phyloP scores from a whole-genome alignment of 192 early-diverging fungal genomes.

The Lobulomyces angularis region DNA sequence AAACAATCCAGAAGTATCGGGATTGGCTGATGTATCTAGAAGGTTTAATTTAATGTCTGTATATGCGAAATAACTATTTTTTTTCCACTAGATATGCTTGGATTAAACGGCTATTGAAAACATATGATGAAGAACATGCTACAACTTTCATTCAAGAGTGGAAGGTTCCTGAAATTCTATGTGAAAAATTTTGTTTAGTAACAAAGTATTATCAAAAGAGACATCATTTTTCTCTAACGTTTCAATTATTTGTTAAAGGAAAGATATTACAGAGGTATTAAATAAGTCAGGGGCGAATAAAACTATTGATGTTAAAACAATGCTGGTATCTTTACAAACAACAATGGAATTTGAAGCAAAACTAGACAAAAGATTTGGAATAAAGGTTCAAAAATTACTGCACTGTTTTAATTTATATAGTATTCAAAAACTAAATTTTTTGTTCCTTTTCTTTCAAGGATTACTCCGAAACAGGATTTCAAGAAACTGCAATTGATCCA shows the following conservation, averaged over 20 bases:
- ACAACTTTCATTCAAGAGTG: constrained; percentile 68
- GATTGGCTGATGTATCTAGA: neutral
- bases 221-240: constrained; percentile 7
- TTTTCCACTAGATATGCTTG: constrained; percentile 85
- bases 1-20: constrained; percentile 35
- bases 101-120: constrained; percentile 78
- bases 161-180: constrained; percentile 59
- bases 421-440: constrained; percentile 5
- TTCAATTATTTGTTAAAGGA: constrained; percentile 19
- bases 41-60: neutral
- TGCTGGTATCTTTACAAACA: constrained; percentile 63
- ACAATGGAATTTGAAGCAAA: constrained; percentile 88
- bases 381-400: constrained; percentile 16
- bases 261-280: constrained; percentile 57
- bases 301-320: constrained; percentile 51
- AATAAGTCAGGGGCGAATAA: constrained; percentile 29
- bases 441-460: constrained; percentile 9
- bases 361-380: constrained; percentile 57
- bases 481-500: constrained; percentile 12
- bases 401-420: neutral
- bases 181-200: constrained; percentile 66
- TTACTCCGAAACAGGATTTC: too few species aligned
- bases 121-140: constrained; percentile 79
- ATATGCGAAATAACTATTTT: neutral
- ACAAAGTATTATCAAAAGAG: constrained; percentile 45